Base-by-base conservation (phyloP, 2,329 filamentous ascomycete genomes). In the Talaromyces sp. region DNA sequence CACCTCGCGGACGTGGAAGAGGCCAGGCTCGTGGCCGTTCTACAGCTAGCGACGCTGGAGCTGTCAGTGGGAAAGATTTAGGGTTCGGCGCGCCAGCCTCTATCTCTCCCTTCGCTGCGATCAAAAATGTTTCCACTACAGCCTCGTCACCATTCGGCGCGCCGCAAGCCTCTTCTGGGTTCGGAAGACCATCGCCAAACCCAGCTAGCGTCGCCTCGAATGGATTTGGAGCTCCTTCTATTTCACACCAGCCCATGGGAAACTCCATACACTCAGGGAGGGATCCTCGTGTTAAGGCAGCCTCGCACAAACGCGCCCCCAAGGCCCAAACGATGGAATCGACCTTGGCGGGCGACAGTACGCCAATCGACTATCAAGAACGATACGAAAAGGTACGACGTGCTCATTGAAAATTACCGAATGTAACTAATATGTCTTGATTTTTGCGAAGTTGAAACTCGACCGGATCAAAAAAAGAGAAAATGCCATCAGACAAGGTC, bases 401-500 rank as follows among this genome's bases (percentile, higher is more conserved):
- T 39, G 10, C 22, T 14, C 56, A 11, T 22, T 39, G 27, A 50
- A 49, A 24, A 47, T 19, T 11, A 31, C 35, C 35, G 10, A 27
- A 39, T 9, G 6, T 47, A 43, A 19, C 64, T 67, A 39, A 67
- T 54, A 43, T 14, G 2, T 59, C 14, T 33, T 24, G 7, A 31
- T 35, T 45, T 33, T 22, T 66, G 62, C 65, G 65, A 71, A 83
- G 81, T 78, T 83, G 58, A 84, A 84, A 77, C 72, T 79, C 66
- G 74, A 80, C 64, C 81, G 84, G 60, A 80, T 83, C 64, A 77
- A 74, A 63, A 79, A 86, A 71, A 80, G 83, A 66, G 76, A 80
- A 66, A 71, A 80, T 60, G 85, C 84, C 27, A 86, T 87, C 59
- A 77, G 73, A 63, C 74, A 81, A 69, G 84, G 84, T 54, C 79